Evolutionary conservation across 2,329 filamentous ascomycete genomes (phyloP), one percentile per base, ranked within the genome.

Genomic region (Ophiostoma ulmi): DNA sequence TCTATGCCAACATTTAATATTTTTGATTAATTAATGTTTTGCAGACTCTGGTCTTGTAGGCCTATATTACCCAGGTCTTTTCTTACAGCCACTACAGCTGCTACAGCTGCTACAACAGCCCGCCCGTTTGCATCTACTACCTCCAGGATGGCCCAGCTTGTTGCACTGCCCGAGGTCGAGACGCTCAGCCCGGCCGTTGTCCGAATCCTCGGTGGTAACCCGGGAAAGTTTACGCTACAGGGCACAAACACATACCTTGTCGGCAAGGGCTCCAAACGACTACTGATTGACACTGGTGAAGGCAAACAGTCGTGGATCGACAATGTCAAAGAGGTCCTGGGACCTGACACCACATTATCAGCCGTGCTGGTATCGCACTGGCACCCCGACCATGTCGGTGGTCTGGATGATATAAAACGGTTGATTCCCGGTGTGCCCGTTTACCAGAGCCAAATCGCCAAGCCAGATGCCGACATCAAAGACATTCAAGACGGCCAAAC

Each of bases 221-320:
- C 95, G 14, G 88, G 91, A 77, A 97, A 97, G 83, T 89, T 89
- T 76, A 85, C 87, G 5, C 81, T 90, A 13, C 87, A 90, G 80
- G 90, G 93, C 73, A 97, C 95, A 75, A 99, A 99, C 79, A 99
- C 95, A 44, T 99, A 99, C 79, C 86, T 99, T 22, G 77, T 99
- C 72, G 95, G 95, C 72, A 89, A 86, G 7, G 94, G 94, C 3
- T 78, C 82, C 6, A 80, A 82, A 7, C 89, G 95, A 11, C 84
- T 98, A 72, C 86, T 99, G 31, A 88, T 99, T 76, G 95, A 99
- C 80, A 97, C 94, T 0, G 95, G 91, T 67, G 90, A 97, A 79
- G 95, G 94, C 66, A 86, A 83, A 71, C 86, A 89, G 1, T 84
- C 86, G 44, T 99, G 94, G 94, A 84, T 88, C 61, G 79, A 84